A percentile compares a stretch with the other conserved stretches of the same genome.
Evolutionary conservation across 192 early-diverging fungal species (phyloP).

Genomic region (Gonapodya sp.): DNA sequence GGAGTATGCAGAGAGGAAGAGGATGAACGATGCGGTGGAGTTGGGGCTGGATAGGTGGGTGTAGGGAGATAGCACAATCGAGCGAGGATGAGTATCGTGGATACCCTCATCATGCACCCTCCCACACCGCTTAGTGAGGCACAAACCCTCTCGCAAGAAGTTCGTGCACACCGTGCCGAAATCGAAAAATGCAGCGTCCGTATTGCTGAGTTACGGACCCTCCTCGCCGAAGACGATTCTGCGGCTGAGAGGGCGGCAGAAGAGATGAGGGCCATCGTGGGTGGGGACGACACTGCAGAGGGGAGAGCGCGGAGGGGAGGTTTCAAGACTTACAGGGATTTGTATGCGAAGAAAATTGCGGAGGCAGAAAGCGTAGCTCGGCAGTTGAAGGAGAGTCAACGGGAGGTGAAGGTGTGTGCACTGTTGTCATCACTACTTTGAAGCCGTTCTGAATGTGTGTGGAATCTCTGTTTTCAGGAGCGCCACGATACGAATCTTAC

Average conservation of each 20-base stretch:
- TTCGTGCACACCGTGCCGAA: conserved; percentile 32
- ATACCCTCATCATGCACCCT: conserved; percentile 17
- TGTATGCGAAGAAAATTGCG: conserved; percentile 38
- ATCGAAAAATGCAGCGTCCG: conserved; percentile 17
- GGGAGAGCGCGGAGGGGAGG: conserved; percentile 36
- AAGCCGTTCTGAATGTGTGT: no score
- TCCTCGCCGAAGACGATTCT: neutral
- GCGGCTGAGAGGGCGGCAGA: conserved; percentile 6
- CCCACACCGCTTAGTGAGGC: conserved; percentile 25
- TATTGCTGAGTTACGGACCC: neutral
- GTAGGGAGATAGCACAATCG: neutral
- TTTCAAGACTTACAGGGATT: conserved; percentile 51
- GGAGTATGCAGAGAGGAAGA: conserved; percentile 43
- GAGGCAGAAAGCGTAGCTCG: conserved; percentile 40
- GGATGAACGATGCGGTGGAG: conserved; percentile 40
- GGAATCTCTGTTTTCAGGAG: neutral
- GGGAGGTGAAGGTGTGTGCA: conserved; percentile 38
- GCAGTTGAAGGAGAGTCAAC: conserved; percentile 35
- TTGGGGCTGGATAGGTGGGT: conserved; percentile 39
- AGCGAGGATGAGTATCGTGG: no score
- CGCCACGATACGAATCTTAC: conserved; percentile 10
- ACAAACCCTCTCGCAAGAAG: conserved; percentile 28
- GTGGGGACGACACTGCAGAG: conserved; percentile 46
- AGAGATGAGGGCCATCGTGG: conserved; percentile 56
- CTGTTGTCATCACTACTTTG: no score